These are phyloP conservation scores for Filosporella fistucella DNA, from an alignment of 495 filamentous ascomycete species.

Conservation along the genomic window DNA sequence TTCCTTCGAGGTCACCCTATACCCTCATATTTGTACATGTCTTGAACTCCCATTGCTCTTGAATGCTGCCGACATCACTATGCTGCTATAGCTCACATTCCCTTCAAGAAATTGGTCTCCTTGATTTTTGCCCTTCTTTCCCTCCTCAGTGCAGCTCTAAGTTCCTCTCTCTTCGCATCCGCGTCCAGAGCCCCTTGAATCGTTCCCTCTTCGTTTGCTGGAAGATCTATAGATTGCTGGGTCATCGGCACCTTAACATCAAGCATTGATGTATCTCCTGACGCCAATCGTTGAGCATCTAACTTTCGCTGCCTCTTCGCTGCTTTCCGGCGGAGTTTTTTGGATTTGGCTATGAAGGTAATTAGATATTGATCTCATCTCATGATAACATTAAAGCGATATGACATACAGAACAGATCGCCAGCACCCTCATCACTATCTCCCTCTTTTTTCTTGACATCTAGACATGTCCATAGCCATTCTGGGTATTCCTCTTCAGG, in stretches of 20 bases:
- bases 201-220: slow-evolving; percentile 54
- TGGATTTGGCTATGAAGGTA: slow-evolving; percentile 62
- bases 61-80: too few species aligned
- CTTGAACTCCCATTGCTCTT: too few species aligned
- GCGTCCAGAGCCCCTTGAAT: slow-evolving; percentile 52
- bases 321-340: slow-evolving; percentile 68
- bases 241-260: slow-evolving; percentile 74
- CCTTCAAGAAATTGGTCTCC: slow-evolving; percentile 80
- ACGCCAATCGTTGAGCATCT: slow-evolving; percentile 60
- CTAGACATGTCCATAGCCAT: slow-evolving; percentile 84
- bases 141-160: slow-evolving; percentile 65
- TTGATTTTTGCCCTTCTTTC: slow-evolving; percentile 78
- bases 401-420: slow-evolving; percentile 69
- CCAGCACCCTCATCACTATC: slow-evolving; percentile 40
- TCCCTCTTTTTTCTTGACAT: slow-evolving; percentile 38
- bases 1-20: too few species aligned
- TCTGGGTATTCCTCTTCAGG: slow-evolving; percentile 83
- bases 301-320: slow-evolving; percentile 57
- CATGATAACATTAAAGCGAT: slow-evolving; percentile 2
- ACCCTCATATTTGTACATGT: too few species aligned
- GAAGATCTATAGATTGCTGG: slow-evolving; percentile 81
- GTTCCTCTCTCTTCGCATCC: slow-evolving; percentile 51
- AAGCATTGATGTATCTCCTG: slow-evolving; percentile 58
- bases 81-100: too few species aligned
- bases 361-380: not conserved